Evolutionary conservation across 768 basidiomycete species (phyloP).

Genomic region (Lentinula raphanica): DNA sequence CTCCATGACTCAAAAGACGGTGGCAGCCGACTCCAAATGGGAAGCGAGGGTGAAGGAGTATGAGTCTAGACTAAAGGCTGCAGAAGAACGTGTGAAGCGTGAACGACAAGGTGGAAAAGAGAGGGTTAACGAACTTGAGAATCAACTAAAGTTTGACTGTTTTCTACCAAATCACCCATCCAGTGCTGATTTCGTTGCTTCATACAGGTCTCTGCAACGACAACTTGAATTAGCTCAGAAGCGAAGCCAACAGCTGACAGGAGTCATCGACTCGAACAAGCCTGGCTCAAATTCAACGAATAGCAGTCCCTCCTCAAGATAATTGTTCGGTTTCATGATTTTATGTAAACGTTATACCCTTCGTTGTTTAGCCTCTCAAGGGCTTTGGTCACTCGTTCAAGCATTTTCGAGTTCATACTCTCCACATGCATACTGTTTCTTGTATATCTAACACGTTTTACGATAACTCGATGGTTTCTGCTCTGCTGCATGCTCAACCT

Average conservation of each 20-base stretch:
- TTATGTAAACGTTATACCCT: no score
- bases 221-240: constrained; percentile 78
- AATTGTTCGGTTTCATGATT: not conserved
- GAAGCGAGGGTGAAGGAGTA: constrained; percentile 94
- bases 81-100: constrained; percentile 89
- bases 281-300: constrained; percentile 17
- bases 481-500: no score
- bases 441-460: not conserved
- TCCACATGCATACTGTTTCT: not conserved
- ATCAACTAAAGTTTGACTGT: constrained; percentile 52
- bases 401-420: not conserved
- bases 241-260: constrained; percentile 56
- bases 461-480: no score
- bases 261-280: constrained; percentile 43
- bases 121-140: constrained; percentile 66
- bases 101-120: constrained; percentile 95
- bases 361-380: no score
- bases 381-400: no score
- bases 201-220: constrained; percentile 60
- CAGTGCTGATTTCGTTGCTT: not conserved
- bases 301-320: constrained; percentile 1
- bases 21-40: constrained; percentile 81
- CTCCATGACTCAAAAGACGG: constrained; percentile 64
- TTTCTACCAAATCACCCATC: not conserved
- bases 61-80: constrained; percentile 70